These are phyloP conservation scores for Cordyceps tenuipes DNA, from an alignment of 2,329 filamentous ascomycete species.

Conservation along the genomic window DNA sequence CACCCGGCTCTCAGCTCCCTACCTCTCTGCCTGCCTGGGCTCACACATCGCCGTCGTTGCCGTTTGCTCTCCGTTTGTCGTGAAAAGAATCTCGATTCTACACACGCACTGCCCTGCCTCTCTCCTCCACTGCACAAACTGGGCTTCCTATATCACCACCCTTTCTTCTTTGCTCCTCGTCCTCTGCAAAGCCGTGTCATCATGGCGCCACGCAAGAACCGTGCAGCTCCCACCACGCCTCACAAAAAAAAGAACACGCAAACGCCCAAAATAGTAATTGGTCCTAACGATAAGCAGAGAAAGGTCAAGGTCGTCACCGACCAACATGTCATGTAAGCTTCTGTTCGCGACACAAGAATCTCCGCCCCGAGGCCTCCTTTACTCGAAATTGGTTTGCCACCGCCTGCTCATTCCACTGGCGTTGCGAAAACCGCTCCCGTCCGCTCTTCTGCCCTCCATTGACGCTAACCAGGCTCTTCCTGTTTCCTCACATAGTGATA, in stretches of 20 bases:
- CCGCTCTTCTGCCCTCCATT: neutral
- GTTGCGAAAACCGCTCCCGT: too few species aligned
- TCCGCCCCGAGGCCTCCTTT: neutral
- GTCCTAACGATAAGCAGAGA: constrained; percentile 52
- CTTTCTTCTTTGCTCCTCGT: neutral
- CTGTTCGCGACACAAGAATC: constrained; percentile 4
- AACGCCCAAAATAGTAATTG: neutral
- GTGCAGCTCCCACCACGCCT: neutral
- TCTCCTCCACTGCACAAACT: neutral
- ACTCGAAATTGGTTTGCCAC: neutral
- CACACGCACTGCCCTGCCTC: neutral
- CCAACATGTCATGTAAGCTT: constrained; percentile 73
- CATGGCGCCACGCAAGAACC: constrained; percentile 9
- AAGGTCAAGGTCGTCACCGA: constrained; percentile 89
- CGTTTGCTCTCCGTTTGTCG: constrained; percentile 9
- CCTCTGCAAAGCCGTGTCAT: neutral
- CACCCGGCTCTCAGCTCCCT: neutral
- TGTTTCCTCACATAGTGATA: constrained; percentile 47
- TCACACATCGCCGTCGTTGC: neutral
- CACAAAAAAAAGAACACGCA: neutral
- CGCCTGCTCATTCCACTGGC: neutral
- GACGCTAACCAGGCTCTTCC: neutral
- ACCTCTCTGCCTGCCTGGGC: neutral
- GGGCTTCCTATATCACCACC: neutral
- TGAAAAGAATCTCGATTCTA: neutral